Evolutionary conservation across 164 flowering plant species (phyloP), one percentile per base, ranked within the genome.

Genomic region (Nymphaea thermarum): DNA sequence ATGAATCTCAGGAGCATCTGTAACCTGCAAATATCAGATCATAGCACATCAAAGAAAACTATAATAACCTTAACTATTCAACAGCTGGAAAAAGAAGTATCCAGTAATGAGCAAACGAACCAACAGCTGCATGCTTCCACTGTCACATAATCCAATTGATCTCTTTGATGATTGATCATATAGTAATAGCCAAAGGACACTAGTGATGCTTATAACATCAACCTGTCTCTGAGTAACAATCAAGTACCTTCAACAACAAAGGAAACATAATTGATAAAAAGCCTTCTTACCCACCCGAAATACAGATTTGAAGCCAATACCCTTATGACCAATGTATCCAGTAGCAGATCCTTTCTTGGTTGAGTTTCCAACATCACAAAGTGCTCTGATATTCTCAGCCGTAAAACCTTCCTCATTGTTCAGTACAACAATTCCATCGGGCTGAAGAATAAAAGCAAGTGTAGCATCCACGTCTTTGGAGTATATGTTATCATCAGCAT

Each of bases 1-100:
- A 77, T 94, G 99, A 73, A 94, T 94, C 79, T 94, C 99, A 17
- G 99, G 99, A 68, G 97, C 96, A 85, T 94, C 89, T 43, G 96
- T 87, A 43, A 94, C 87, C 99, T 61, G 64, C 64, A 61, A 61
- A 61, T 61, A 61, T n/a, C 64, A 61, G 25, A 36, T 17, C n/a
- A 61, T 36, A 61, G 25, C 8, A 61, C 64, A 61, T 3, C 42
- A 17, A 61, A 5, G 15, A 16, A 5, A 61, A 61, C 41, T 25
- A 61, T 6, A 25, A 25, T 1, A 25, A 25, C 1, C 36, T 25
- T 25, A 25, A 25, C 0, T 25, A 25, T 25, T 25, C 36, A 25
- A 25, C 36, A 25, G 36, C 36, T 25, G 36, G 36, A 25, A 25
- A 25, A 25, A 25, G 36, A 25, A 25, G 36, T 25, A n/a, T n/a